A percentile compares a stretch with the other conserved stretches of the same genome.
phyloP scores from a whole-genome alignment of 805 yeast species.

The Ogataea corticis region DNA sequence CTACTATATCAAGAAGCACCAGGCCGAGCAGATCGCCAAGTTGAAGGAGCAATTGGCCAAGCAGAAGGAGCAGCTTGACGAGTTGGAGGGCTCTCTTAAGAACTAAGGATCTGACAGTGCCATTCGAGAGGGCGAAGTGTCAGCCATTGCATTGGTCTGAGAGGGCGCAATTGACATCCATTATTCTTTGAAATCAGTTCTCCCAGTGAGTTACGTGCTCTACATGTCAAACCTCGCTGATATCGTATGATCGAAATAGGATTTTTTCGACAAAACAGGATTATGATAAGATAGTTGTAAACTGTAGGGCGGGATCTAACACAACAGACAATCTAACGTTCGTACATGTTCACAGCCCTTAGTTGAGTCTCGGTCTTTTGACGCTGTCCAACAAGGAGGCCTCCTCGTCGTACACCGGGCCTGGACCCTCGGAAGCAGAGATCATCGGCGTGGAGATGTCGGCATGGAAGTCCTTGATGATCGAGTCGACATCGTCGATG shows the following conservation, averaged over 20 bases:
- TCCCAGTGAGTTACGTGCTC: too few species aligned
- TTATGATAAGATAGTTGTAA: constrained; percentile 14
- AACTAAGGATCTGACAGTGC: constrained; percentile 6
- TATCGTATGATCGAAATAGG: too few species aligned
- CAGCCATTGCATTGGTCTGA: too few species aligned
- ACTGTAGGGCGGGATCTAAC: too few species aligned
- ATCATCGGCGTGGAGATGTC: constrained; percentile 60
- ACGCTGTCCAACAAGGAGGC: constrained; percentile 29
- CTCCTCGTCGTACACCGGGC: constrained; percentile 30
- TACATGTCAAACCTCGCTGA: too few species aligned
- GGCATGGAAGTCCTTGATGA: constrained; percentile 90
- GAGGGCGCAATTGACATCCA: too few species aligned
- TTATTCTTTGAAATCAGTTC: too few species aligned
- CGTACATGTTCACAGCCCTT: too few species aligned
- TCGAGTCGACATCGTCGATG: constrained; percentile 96
- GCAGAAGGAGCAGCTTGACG: constrained; percentile 61
- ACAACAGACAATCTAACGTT: too few species aligned
- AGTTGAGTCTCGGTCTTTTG: constrained; percentile 36
- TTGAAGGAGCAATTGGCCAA: constrained; percentile 75
- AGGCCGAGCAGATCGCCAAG: constrained; percentile 79
- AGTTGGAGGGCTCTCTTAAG: constrained; percentile 51
- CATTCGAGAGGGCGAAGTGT: too few species aligned
- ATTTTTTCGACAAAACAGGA: too few species aligned
- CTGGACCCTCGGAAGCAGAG: constrained; percentile 33
- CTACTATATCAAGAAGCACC: constrained; percentile 81